Percentiles rank a stretch among this genome's conserved stretches.
These are phyloP conservation scores for Exophiala sp. DNA, from an alignment of 2,329 filamentous ascomycete genomes.

Conservation along the genomic window DNA sequence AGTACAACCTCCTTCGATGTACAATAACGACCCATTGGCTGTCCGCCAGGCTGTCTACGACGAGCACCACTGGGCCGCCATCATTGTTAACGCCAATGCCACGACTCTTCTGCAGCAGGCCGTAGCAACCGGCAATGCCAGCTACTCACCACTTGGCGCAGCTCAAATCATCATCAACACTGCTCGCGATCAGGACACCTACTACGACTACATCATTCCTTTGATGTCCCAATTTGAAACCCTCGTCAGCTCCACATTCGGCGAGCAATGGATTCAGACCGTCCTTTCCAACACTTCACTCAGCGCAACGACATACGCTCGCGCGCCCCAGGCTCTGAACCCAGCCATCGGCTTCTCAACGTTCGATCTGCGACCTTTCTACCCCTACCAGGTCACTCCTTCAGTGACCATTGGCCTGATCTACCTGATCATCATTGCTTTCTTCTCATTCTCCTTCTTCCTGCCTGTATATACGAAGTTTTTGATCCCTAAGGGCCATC, in stretches of 20 bases:
- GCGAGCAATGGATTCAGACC: slow-evolving; percentile 37
- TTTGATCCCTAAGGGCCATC: slow-evolving; percentile 48
- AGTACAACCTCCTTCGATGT: slow-evolving; percentile 48
- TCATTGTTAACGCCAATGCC: slow-evolving; percentile 62
- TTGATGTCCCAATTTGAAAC: slow-evolving; percentile 48
- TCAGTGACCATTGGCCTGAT: slow-evolving; percentile 62
- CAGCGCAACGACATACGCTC: slow-evolving; percentile 42
- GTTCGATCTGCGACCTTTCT: slow-evolving; percentile 59
- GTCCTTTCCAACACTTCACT: slow-evolving; percentile 34
- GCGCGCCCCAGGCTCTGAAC: slow-evolving; percentile 52
- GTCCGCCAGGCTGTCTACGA: slow-evolving; percentile 60
- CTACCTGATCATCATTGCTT: slow-evolving; percentile 65
- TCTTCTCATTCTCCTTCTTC: slow-evolving; percentile 65
- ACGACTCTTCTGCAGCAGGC: slow-evolving; percentile 56
- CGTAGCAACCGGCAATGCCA: slow-evolving; percentile 52
- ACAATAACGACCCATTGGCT: slow-evolving; percentile 53
- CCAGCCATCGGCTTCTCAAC: slow-evolving; percentile 56
- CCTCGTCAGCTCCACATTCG: slow-evolving; percentile 48
- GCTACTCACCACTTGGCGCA: slow-evolving; percentile 59
- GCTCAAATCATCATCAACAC: slow-evolving; percentile 56
- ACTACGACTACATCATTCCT: slow-evolving; percentile 53
- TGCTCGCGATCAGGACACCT: slow-evolving; percentile 56
- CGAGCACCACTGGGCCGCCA: slow-evolving; percentile 57
- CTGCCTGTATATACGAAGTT: slow-evolving; percentile 61
- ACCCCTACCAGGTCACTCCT: slow-evolving; percentile 53